Conservation (phyloP, 495 filamentous ascomycete species). For the Jackrogersella minutella region DNA sequence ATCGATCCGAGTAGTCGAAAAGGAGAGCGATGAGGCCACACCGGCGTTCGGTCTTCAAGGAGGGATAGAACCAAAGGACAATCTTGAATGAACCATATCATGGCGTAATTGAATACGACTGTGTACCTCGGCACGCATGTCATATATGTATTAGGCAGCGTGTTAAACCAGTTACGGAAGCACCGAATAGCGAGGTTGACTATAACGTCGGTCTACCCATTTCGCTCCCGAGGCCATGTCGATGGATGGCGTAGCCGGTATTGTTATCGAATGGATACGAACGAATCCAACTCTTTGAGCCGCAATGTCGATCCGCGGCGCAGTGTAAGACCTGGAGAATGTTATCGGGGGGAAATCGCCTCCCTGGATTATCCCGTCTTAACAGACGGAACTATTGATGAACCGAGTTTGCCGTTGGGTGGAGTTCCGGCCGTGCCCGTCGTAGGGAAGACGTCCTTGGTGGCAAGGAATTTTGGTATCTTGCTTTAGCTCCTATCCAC, state of each 20-base stretch:
- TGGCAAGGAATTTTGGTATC: constrained; percentile 19
- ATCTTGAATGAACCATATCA: not conserved
- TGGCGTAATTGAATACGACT: constrained; percentile 6
- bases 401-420: not conserved
- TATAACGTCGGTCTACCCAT: constrained; percentile 8
- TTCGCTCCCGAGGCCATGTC: constrained; percentile 1
- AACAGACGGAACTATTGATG: not conserved
- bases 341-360: not conserved
- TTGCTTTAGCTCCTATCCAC: constrained; percentile 12
- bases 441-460: constrained; percentile 7
- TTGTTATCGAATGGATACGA: constrained; percentile 10
- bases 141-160: not conserved
- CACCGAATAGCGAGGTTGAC: not conserved
- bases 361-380: not conserved
- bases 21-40: not conserved
- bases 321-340: constrained; percentile 15
- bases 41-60: not conserved
- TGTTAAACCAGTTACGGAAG: not conserved
- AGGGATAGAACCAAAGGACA: not conserved
- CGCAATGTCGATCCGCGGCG: constrained; percentile 19
- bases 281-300: constrained; percentile 16
- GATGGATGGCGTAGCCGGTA: constrained; percentile 17
- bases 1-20: not conserved
- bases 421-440: not conserved
- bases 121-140: not conserved